Percentiles rank a stretch among this genome's conserved stretches.
These are phyloP conservation scores for Alisma plantagoaquatica DNA, from an alignment of 106 monocot species.

Conservation along the genomic window DNA sequence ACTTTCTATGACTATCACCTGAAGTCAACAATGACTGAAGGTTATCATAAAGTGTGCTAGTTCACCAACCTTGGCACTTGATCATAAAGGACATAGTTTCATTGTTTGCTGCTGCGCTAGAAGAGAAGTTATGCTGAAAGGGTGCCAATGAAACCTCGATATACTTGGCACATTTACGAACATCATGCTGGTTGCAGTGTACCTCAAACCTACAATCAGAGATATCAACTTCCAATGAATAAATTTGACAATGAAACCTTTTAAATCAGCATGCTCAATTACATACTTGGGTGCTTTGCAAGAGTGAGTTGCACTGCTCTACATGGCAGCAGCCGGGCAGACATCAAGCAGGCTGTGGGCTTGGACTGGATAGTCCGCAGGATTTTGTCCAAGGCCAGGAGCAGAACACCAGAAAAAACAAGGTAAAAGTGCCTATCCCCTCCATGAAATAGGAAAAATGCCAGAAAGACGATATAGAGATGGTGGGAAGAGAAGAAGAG, in stretches of 20 bases:
- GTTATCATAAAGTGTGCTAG: slow-evolving; percentile 34
- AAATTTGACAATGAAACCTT: neutral
- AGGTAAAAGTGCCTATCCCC: slow-evolving; percentile 69
- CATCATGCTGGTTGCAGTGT: slow-evolving; percentile 54
- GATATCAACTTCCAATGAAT: no score
- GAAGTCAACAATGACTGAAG: slow-evolving; percentile 17
- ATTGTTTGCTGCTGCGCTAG: slow-evolving; percentile 16
- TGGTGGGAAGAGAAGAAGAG: slow-evolving; percentile 64
- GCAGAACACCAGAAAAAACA: slow-evolving; percentile 58
- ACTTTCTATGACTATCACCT: slow-evolving; percentile 9
- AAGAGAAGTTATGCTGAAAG: slow-evolving; percentile 73
- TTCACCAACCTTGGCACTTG: slow-evolving; percentile 76
- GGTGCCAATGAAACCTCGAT: slow-evolving; percentile 83
- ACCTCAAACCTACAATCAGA: slow-evolving; percentile 38
- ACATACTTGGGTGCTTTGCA: slow-evolving; percentile 43
- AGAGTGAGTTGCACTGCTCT: slow-evolving; percentile 70
- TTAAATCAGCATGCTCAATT: neutral
- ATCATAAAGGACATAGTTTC: slow-evolving; percentile 42
- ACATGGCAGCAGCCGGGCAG: slow-evolving; percentile 54
- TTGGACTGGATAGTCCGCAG: slow-evolving; percentile 52
- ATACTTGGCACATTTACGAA: slow-evolving; percentile 67
- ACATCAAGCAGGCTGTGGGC: slow-evolving; percentile 18
- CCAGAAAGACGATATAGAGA: slow-evolving; percentile 49
- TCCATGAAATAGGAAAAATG: slow-evolving; percentile 70
- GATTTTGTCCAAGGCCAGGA: slow-evolving; percentile 60